phyloP scores from a whole-genome alignment of 495 filamentous ascomycete species.

The Clavariopsis aquatica region DNA sequence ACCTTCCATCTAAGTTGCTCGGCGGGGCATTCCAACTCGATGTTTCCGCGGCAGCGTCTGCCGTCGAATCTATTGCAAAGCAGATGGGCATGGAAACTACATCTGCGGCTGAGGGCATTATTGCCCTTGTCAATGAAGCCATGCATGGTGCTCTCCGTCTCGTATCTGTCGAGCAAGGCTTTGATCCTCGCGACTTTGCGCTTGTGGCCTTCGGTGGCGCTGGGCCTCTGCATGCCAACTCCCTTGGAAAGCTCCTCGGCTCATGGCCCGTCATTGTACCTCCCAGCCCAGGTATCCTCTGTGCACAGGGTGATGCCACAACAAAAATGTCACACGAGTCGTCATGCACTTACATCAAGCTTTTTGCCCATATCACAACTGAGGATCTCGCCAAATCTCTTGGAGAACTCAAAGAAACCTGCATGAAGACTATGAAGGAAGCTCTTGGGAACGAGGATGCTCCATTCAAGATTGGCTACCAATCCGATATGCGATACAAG shows the following conservation, averaged over 20 bases:
- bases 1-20: constrained; percentile 50
- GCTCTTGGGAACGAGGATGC: constrained; percentile 34
- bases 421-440: constrained; percentile 35
- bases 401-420: constrained; percentile 31
- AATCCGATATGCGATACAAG: constrained; percentile 53
- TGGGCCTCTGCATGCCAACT: constrained; percentile 54
- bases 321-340: constrained; percentile 53
- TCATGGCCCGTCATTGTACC: constrained; percentile 57
- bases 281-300: constrained; percentile 54
- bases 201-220: constrained; percentile 56
- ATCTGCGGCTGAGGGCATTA: constrained; percentile 53
- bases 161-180: constrained; percentile 56
- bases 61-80: constrained; percentile 49
- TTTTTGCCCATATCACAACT: constrained; percentile 42
- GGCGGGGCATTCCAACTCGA: constrained; percentile 53
- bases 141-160: constrained; percentile 56
- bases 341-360: constrained; percentile 49
- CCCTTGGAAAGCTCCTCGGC: constrained; percentile 52
- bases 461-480: constrained; percentile 43
- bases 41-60: constrained; percentile 43
- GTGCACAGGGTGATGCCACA: constrained; percentile 54
- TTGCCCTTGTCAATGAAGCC: constrained; percentile 54
- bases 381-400: constrained; percentile 40
- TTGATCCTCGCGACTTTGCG: constrained; percentile 55
- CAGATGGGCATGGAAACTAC: constrained; percentile 49